phyloP scores from a whole-genome alignment of 441 rosid species.

The Croton laevigatus region DNA sequence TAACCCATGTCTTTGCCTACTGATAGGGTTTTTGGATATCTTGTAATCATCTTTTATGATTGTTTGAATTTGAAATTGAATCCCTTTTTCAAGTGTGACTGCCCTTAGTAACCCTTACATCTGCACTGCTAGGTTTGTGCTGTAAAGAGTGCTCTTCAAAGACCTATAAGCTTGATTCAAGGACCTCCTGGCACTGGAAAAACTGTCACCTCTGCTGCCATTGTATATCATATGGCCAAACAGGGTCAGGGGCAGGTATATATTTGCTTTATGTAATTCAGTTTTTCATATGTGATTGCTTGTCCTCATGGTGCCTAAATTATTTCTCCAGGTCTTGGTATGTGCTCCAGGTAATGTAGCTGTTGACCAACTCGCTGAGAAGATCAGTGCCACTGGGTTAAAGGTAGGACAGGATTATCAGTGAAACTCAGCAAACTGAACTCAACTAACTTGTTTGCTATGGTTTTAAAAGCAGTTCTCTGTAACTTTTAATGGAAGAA shows the following conservation, averaged over 20 bases:
- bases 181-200: constrained; percentile 99
- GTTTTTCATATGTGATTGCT: constrained; percentile 8
- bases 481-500: too few species aligned
- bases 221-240: constrained; percentile 99
- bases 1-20: too few species aligned
- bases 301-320: constrained; percentile 19
- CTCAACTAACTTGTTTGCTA: too few species aligned
- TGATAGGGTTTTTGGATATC: neutral
- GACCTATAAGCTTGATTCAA: constrained; percentile 96
- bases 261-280: constrained; percentile 12
- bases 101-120: constrained; percentile 5
- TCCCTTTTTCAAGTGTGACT: neutral
- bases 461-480: too few species aligned
- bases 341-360: constrained; percentile 99
- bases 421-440: too few species aligned
- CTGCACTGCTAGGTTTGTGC: constrained; percentile 69
- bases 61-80: neutral
- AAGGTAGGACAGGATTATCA: too few species aligned
- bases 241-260: constrained; percentile 99
- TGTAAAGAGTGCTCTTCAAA: constrained; percentile 96
- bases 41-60: neutral
- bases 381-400: constrained; percentile 96
- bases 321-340: constrained; percentile 69
- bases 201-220: constrained; percentile 99
- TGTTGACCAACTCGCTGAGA: constrained; percentile 98